Conservation (phyloP, 2,329 filamentous ascomycete species). For the Dactylellina cionopaga region DNA sequence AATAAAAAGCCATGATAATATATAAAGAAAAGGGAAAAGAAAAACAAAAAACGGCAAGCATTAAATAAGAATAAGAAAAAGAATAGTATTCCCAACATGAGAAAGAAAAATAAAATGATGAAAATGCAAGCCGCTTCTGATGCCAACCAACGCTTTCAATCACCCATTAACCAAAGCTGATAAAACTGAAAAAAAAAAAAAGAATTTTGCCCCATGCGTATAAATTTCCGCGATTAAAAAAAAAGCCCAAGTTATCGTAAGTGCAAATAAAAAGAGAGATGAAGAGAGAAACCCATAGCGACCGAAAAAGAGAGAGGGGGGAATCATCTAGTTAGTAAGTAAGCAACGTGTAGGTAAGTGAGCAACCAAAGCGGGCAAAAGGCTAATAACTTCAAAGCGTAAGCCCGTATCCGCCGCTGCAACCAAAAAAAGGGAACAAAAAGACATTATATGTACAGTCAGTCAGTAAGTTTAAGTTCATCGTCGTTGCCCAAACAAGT, state of each 20-base stretch:
- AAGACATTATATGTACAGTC: constrained; percentile 25
- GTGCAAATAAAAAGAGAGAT: constrained; percentile 5
- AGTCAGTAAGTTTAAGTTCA: no score
- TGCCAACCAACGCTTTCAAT: no score
- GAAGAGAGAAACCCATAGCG: background rate
- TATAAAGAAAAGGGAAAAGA: background rate
- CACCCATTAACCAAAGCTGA: no score
- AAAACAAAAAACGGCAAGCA: background rate
- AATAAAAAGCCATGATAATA: no score
- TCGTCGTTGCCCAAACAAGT: no score
- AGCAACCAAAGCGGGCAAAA: no score
- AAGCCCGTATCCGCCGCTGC: no score
- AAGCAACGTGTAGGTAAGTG: no score
- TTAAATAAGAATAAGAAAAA: background rate
- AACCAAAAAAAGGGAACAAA: background rate
- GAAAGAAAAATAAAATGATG: background rate
- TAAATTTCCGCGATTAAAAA: background rate
- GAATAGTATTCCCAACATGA: background rate
- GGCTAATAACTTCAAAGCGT: no score
- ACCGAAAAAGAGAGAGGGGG: no score
- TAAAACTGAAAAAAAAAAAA: background rate
- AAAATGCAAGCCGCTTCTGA: background rate
- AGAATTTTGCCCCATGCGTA: no score
- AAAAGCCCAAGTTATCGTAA: background rate
- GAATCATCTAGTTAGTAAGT: constrained; percentile 21